These are phyloP conservation scores for Penicillium canescens DNA, from an alignment of 495 filamentous ascomycete genomes.

Conservation along the genomic window DNA sequence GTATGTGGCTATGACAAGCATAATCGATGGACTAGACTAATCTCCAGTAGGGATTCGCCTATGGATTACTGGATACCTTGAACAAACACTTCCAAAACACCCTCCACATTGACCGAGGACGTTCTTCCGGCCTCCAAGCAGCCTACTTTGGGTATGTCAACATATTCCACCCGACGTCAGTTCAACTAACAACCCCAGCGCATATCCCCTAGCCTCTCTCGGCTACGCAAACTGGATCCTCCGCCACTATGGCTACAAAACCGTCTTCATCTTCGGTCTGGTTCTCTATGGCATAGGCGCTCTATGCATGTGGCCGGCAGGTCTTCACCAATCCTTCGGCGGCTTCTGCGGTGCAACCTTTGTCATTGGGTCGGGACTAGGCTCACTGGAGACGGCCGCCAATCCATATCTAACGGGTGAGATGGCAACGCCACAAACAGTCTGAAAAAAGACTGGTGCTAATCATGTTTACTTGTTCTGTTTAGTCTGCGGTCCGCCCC, in stretches of 20 bases:
- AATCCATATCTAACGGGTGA: slow-evolving; percentile 56
- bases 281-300: slow-evolving; percentile 54
- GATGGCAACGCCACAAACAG: background rate
- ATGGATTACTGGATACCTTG: slow-evolving; percentile 46
- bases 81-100: slow-evolving; percentile 59
- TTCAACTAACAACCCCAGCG: slow-evolving; percentile 26
- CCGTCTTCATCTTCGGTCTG: slow-evolving; percentile 55
- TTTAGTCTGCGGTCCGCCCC: slow-evolving; percentile 52
- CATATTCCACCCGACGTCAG: background rate
- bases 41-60: slow-evolving; percentile 49
- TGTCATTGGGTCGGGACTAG: slow-evolving; percentile 56
- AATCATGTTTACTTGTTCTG: background rate
- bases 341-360: slow-evolving; percentile 62
- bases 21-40: background rate
- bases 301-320: slow-evolving; percentile 56
- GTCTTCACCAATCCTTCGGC: slow-evolving; percentile 53
- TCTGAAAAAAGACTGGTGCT: background rate
- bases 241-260: slow-evolving; percentile 53
- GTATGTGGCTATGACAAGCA: slow-evolving; percentile 16
- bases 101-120: slow-evolving; percentile 48
- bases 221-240: slow-evolving; percentile 60
- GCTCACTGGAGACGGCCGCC: slow-evolving; percentile 55
- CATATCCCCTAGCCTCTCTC: slow-evolving; percentile 60
- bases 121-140: slow-evolving; percentile 55
- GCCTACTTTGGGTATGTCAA: slow-evolving; percentile 48